Conservation (phyloP, 139 green algal species). For the Micractinium conductrix region DNA sequence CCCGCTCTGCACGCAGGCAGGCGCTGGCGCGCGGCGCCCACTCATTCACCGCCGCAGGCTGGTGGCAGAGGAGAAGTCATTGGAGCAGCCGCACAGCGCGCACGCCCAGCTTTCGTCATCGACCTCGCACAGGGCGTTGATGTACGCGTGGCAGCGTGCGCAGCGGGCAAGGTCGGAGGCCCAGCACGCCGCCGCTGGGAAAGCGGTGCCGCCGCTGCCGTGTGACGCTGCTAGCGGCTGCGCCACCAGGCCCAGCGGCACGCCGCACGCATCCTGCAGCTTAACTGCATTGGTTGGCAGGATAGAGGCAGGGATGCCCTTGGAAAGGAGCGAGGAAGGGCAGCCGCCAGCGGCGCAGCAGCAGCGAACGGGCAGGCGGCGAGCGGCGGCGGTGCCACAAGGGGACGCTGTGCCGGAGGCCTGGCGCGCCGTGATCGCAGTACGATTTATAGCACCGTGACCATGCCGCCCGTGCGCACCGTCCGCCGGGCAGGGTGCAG, state of each 20-base stretch:
- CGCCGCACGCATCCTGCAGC: constrained; percentile 69
- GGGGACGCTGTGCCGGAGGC: not conserved
- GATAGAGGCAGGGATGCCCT: too few species aligned
- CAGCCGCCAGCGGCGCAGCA: not conserved
- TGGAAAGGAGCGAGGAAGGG: not conserved
- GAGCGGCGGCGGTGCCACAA: not conserved
- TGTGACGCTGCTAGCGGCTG: constrained; percentile 56
- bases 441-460: not conserved
- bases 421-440: not conserved
- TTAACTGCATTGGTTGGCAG: constrained; percentile 53
- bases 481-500: not conserved
- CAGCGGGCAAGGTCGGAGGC: constrained; percentile 62
- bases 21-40: too few species aligned
- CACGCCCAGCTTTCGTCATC: constrained; percentile 64
- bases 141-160: constrained; percentile 70
- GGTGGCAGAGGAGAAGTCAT: constrained; percentile 12
- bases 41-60: constrained; percentile 15
- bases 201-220: not conserved
- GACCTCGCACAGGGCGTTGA: constrained; percentile 70
- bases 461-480: not conserved
- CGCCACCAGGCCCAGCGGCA: constrained; percentile 70
- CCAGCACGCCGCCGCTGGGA: not conserved
- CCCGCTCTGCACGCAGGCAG: too few species aligned
- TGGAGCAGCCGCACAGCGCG: constrained; percentile 68
- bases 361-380: too few species aligned